Evolutionary conservation across 345 rosid species (phyloP).

Genomic region (Clarkia xantiana): DNA sequence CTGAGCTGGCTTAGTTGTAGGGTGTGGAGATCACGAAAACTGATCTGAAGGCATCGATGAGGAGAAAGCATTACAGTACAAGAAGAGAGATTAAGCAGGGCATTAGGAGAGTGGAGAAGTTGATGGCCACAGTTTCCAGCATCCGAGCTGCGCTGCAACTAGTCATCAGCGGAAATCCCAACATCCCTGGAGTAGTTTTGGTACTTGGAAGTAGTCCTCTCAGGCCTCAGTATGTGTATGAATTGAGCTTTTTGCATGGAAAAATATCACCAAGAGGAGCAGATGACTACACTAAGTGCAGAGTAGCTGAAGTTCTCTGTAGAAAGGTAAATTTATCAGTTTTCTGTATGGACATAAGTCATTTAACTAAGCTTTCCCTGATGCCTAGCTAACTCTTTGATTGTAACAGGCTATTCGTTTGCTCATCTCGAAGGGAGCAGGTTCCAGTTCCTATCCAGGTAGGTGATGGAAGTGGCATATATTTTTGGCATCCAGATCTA

Average conservation of each 20-base stretch:
- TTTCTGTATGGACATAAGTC: neutral
- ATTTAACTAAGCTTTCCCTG: conserved; percentile 4
- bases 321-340: conserved; percentile 40
- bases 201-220: conserved; percentile 60
- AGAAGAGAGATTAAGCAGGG: conserved; percentile 59
- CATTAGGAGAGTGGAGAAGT: conserved; percentile 51
- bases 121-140: conserved; percentile 37
- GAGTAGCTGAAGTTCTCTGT: conserved; percentile 56
- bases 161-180: conserved; percentile 29
- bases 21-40: conserved; percentile 27
- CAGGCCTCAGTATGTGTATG: conserved; percentile 62
- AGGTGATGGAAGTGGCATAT: conserved; percentile 7
- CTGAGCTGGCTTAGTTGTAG: conserved; percentile 30
- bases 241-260: conserved; percentile 32
- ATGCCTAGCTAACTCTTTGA: too few relatives aligned
- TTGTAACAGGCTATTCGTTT: conserved; percentile 48
- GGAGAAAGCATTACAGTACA: conserved; percentile 38
- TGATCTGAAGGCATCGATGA: conserved; percentile 27
- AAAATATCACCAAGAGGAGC: conserved; percentile 13
- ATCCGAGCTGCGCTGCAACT: conserved; percentile 38
- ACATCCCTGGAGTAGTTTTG: conserved; percentile 37
- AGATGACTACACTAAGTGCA: conserved; percentile 40
- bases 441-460: conserved; percentile 74
- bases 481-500: neutral
- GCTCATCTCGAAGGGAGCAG: conserved; percentile 70